Evolutionary conservation across 345 rosid genomes (phyloP).

Genomic region (Populus tremula): DNA sequence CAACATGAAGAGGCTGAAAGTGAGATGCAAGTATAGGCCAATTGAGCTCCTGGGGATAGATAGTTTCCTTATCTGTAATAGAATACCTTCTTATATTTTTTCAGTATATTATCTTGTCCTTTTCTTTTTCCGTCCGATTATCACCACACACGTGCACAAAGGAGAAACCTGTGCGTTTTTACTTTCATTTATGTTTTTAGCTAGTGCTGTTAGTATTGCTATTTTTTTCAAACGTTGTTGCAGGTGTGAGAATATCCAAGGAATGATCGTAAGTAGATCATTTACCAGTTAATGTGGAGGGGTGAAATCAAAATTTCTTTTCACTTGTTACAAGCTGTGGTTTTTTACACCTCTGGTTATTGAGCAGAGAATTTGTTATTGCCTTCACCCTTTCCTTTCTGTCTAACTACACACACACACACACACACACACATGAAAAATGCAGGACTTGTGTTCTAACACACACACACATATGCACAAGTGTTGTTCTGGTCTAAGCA

Average conservation of each 20-base stretch:
- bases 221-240: background rate
- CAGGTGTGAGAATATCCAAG: background rate
- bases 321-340: background rate
- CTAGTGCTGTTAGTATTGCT: background rate
- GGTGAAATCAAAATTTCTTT: background rate
- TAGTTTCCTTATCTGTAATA: slow-evolving; percentile 22
- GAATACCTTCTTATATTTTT: slow-evolving; percentile 8
- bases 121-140: background rate
- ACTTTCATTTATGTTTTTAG: background rate
- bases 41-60: slow-evolving; percentile 12
- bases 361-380: too few relatives aligned
- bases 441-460: too few relatives aligned
- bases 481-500: too few relatives aligned
- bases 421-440: too few relatives aligned
- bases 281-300: background rate
- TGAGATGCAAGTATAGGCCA: slow-evolving; percentile 10
- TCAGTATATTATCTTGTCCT: background rate
- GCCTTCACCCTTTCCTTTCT: too few relatives aligned
- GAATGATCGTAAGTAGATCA: background rate
- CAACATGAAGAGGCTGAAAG: slow-evolving; percentile 20
- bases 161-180: background rate
- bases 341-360: too few relatives aligned
- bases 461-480: too few relatives aligned
- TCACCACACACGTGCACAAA: background rate
- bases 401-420: too few relatives aligned